phyloP scores from a whole-genome alignment of 352 stramenopile species.

The Pythium chondricola region DNA sequence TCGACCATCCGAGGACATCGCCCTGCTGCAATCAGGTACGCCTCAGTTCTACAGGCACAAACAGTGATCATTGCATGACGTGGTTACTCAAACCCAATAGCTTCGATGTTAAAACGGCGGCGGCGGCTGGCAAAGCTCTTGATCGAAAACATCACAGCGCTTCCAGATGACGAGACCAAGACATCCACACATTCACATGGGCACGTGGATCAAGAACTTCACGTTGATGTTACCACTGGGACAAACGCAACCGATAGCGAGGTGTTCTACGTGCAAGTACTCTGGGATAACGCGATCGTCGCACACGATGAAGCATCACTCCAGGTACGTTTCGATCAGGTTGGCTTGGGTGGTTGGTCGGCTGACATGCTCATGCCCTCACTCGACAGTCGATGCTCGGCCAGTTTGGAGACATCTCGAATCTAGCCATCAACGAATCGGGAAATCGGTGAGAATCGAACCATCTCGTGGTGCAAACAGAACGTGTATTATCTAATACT shows the following conservation, averaged over 20 bases:
- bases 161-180: conserved; percentile 29
- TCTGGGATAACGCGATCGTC: conserved; percentile 22
- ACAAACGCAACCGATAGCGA: too few species aligned
- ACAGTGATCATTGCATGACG: too few species aligned
- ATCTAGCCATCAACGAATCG: conserved; percentile 13
- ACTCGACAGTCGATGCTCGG: conserved; percentile 4
- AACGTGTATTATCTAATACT: too few species aligned
- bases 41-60: too few species aligned
- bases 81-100: too few species aligned
- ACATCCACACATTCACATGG: too few species aligned
- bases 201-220: too few species aligned
- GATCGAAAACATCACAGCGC: conserved; percentile 35
- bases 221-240: too few species aligned
- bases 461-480: too few species aligned
- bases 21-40: too few species aligned
- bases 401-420: conserved; percentile 6
- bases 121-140: conserved; percentile 38
- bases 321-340: conserved; percentile 16
- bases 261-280: conserved; percentile 38
- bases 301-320: conserved; percentile 21
- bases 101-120: conserved; percentile 23
- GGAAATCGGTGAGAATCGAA: conserved; percentile 11
- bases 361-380: too few species aligned
- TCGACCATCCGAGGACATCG: conserved; percentile 29
- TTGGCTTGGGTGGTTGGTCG: too few species aligned